Percentiles rank a stretch among this genome's conserved stretches.
Conservation (phyloP, 1,284 basidiomycete species). For the Cutaneotrichosporon dermatis region DNA sequence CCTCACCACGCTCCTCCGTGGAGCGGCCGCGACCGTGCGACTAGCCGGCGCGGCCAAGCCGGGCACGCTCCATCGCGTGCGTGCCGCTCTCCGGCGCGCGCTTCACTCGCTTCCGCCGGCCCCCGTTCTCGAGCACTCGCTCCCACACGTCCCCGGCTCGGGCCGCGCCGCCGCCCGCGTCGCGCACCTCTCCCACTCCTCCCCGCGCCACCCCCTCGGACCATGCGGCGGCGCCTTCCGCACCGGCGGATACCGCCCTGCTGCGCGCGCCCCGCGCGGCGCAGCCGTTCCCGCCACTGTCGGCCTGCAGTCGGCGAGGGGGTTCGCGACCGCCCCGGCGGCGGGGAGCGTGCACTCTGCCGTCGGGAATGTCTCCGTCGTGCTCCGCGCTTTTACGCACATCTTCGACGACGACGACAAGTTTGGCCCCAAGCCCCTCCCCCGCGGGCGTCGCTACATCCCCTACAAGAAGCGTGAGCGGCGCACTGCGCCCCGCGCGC, state of each 20-base stretch:
- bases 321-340: slow-evolving; percentile 28
- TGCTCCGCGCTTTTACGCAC: slow-evolving; percentile 31
- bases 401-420: slow-evolving; percentile 32
- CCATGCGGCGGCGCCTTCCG: slow-evolving; percentile 5
- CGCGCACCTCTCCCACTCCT: neutral
- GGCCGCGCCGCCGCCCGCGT: neutral
- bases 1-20: slow-evolving; percentile 5
- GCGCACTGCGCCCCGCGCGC: neutral
- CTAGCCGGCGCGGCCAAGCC: neutral
- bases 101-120: slow-evolving; percentile 5
- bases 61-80: slow-evolving; percentile 12
- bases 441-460: slow-evolving; percentile 25
- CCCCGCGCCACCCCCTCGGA: slow-evolving; percentile 1
- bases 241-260: slow-evolving; percentile 2
- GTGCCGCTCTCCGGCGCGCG: slow-evolving; percentile 14
- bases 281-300: slow-evolving; percentile 25
- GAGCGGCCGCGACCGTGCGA: slow-evolving; percentile 9
- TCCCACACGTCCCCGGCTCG: neutral
- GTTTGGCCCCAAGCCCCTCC: slow-evolving; percentile 13
- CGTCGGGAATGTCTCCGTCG: slow-evolving; percentile 30
- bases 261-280: slow-evolving; percentile 17
- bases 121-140: slow-evolving; percentile 7
- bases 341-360: slow-evolving; percentile 6
- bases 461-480: slow-evolving; percentile 21
- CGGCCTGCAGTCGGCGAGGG: slow-evolving; percentile 35